phyloP scores from a whole-genome alignment of 495 filamentous ascomycete genomes.

The Trichocladium uniseriatum region DNA sequence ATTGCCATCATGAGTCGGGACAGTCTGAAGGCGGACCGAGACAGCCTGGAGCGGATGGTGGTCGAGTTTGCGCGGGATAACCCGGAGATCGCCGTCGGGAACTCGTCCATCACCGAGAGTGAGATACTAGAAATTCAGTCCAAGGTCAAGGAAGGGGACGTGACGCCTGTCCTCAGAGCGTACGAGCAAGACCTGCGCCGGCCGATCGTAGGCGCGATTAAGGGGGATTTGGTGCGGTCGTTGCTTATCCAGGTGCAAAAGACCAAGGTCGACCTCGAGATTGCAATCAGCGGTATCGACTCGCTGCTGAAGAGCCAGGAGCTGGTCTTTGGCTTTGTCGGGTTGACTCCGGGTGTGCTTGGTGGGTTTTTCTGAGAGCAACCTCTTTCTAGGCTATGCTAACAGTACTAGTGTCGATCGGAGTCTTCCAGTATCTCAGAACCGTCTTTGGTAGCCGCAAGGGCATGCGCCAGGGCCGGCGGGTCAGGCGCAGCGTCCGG shows the following conservation, averaged over 20 bases:
- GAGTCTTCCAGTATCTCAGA: slow-evolving; percentile 61
- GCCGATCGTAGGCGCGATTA: slow-evolving; percentile 69
- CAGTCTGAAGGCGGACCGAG: slow-evolving; percentile 78
- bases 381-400: not conserved
- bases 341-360: slow-evolving; percentile 80
- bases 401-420: slow-evolving; percentile 52
- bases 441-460: slow-evolving; percentile 56
- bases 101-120: slow-evolving; percentile 37
- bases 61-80: slow-evolving; percentile 85
- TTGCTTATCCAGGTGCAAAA: slow-evolving; percentile 96
- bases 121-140: slow-evolving; percentile 61
- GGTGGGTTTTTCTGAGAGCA: slow-evolving; percentile 12
- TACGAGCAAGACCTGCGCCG: slow-evolving; percentile 79
- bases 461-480: slow-evolving; percentile 50
- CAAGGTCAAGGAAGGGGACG: slow-evolving; percentile 80
- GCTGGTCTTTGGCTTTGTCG: slow-evolving; percentile 92
- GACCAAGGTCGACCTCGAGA: slow-evolving; percentile 95
- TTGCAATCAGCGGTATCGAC: slow-evolving; percentile 91
- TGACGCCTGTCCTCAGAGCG: slow-evolving; percentile 80
- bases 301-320: slow-evolving; percentile 89
- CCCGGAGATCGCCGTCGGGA: slow-evolving; percentile 42
- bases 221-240: slow-evolving; percentile 79
- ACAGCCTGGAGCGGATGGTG: slow-evolving; percentile 93
- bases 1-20: slow-evolving; percentile 92
- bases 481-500: slow-evolving; percentile 56